A percentile compares a stretch with the other conserved stretches of the same genome.
Evolutionary conservation across 1,284 basidiomycete genomes (phyloP).

Genomic region (Phaffia rhodozyma): DNA sequence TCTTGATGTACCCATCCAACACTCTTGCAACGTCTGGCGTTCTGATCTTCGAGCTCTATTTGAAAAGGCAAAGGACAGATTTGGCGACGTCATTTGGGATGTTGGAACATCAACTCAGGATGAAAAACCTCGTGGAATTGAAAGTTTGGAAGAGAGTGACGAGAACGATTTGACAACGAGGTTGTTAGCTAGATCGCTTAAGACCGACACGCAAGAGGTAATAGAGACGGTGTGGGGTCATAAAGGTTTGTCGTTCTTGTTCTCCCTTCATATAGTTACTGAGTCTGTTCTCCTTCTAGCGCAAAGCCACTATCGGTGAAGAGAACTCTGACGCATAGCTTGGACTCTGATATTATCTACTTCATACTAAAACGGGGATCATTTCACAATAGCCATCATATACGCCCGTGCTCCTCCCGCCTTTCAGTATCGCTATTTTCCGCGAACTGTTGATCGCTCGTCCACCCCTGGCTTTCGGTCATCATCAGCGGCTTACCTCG

Average conservation of each 20-base stretch:
- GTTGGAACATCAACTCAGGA: slow-evolving; percentile 27
- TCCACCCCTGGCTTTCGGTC: slow-evolving; percentile 13
- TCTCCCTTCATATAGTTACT: slow-evolving; percentile 2
- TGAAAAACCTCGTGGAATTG: too few relatives aligned
- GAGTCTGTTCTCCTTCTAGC: not conserved
- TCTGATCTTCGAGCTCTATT: slow-evolving; percentile 62
- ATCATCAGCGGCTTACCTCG: slow-evolving; percentile 20
- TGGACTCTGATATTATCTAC: not conserved
- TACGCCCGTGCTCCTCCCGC: slow-evolving; percentile 82
- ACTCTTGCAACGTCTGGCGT: slow-evolving; percentile 49
- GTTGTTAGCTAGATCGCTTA: not conserved
- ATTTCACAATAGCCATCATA: slow-evolving; percentile 55
- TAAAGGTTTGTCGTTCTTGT: slow-evolving; percentile 49
- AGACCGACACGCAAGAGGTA: slow-evolving; percentile 22
- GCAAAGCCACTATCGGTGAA: not conserved
- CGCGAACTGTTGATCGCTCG: slow-evolving; percentile 8
- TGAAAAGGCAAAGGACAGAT: slow-evolving; percentile 64
- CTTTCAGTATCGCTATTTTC: slow-evolving; percentile 71
- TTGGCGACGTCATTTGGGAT: slow-evolving; percentile 89
- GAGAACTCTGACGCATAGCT: slow-evolving; percentile 11
- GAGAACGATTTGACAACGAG: slow-evolving; percentile 26
- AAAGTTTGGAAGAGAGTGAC: slow-evolving; percentile 40
- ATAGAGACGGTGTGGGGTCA: slow-evolving; percentile 63
- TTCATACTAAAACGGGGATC: not conserved
- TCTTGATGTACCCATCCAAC: slow-evolving; percentile 18